Evolutionary conservation across 2,329 filamentous ascomycete genomes (phyloP), one percentile per base, ranked within the genome.

Genomic region (Clonostachys byssicola): DNA sequence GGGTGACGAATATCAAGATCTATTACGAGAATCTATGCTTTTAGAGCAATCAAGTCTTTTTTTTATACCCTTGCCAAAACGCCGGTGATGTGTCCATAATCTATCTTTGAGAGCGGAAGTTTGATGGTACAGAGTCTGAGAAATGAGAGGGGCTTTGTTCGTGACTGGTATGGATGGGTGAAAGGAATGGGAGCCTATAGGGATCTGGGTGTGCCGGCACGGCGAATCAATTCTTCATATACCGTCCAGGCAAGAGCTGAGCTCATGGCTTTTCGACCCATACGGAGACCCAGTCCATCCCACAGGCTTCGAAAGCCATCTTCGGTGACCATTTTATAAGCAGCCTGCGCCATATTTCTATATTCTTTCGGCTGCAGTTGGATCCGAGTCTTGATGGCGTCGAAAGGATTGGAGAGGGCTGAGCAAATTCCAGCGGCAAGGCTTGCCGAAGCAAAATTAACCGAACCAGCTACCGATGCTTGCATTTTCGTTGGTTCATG

Each of bases 221-320:
- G 23, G 50, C 92, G 74, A 52, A 97, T 86, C 57, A 96, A 67
- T 66, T 96, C 92, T 70, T 99, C 94, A 61, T 99, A 99, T 39
- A 96, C 77, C 10, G 92, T 97, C 94, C 94, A 99, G 8, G 92
- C 92, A 55, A 97, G 75, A n/a, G 94, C 94, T 45, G 88, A 92
- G 66, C 92, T 96, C 41, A 96, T 69, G 6, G 91, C 92, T 67
- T 99, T 99, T 56, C 94, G 79, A 42, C 85, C 88, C 76, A 97
- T 95, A 48, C 94, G 80, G 55, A 99, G 72, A 2, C 81, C 89
- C 47, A 99, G 67, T 1, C 94, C 94, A 63, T 94, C 88, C 67
- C 94, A 92, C 49, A 99, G 75, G 51, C 88, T 88, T 46, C 86
- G 78, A 17, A 88, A 56, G 0, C 92, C 92, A 53, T 96, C 92